A percentile compares a stretch with the other conserved stretches of the same genome.
phyloP scores from a whole-genome alignment of 345 rosid species.

The Hibiscus syriacus region DNA sequence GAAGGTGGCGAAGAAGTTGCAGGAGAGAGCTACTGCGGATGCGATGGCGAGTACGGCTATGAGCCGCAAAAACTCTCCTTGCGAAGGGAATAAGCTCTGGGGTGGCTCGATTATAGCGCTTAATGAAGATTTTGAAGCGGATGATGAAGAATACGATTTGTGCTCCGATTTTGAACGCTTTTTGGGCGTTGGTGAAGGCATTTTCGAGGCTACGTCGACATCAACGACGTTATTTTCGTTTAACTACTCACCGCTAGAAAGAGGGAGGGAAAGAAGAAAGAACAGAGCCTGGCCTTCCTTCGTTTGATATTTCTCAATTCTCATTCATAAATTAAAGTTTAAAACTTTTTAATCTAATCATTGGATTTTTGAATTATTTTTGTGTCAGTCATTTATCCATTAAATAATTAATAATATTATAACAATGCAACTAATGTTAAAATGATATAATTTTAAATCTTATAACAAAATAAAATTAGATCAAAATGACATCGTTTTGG shows the following conservation, averaged over 20 bases:
- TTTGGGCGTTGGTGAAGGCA: constrained; percentile 38
- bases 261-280: neutral
- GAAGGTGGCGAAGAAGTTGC: constrained; percentile 35
- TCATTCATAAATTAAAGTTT: no score
- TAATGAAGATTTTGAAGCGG: constrained; percentile 9
- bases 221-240: neutral
- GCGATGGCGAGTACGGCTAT: constrained; percentile 52
- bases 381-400: no score
- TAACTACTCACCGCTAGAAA: neutral
- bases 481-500: no score
- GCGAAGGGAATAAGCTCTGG: constrained; percentile 55
- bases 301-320: no score
- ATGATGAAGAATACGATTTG: constrained; percentile 19
- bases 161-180: constrained; percentile 36
- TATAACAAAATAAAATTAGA: no score
- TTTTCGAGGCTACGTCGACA: constrained; percentile 1
- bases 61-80: constrained; percentile 45
- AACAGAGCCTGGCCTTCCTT: neutral
- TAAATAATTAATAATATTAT: no score
- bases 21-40: constrained; percentile 52
- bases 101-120: constrained; percentile 55
- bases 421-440: no score
- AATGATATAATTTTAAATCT: no score
- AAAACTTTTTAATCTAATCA: no score
- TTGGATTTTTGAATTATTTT: no score